These are phyloP conservation scores for Atkinsonella hypoxylon DNA, from an alignment of 2,329 filamentous ascomycete genomes.

Conservation along the genomic window DNA sequence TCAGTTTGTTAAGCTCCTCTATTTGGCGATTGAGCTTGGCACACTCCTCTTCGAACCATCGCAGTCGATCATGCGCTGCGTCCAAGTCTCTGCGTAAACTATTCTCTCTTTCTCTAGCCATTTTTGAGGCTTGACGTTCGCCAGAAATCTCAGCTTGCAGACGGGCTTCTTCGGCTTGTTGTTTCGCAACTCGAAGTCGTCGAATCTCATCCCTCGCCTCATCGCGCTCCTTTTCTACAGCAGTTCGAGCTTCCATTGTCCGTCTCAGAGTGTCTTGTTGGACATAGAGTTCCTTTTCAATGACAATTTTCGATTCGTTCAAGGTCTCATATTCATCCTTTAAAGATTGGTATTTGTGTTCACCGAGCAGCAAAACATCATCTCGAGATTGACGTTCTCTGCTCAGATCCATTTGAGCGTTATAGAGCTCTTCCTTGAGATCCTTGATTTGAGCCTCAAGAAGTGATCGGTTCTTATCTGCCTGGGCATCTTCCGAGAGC, in stretches of 20 bases:
- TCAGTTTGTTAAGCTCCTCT: slow-evolving; percentile 74
- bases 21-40: slow-evolving; percentile 66
- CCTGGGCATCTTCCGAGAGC: slow-evolving; percentile 80
- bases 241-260: slow-evolving; percentile 67
- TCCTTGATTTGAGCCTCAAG: slow-evolving; percentile 80
- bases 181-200: slow-evolving; percentile 68
- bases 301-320: slow-evolving; percentile 91
- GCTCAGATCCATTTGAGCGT: slow-evolving; percentile 78
- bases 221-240: slow-evolving; percentile 78
- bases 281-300: slow-evolving; percentile 94
- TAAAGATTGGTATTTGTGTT: slow-evolving; percentile 74
- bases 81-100: slow-evolving; percentile 71
- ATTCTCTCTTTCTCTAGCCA: slow-evolving; percentile 69
- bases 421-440: slow-evolving; percentile 74
- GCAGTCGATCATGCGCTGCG: slow-evolving; percentile 61
- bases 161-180: slow-evolving; percentile 75
- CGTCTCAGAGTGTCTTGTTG: slow-evolving; percentile 86
- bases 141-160: slow-evolving; percentile 69
- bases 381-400: slow-evolving; percentile 87
- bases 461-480: slow-evolving; percentile 66
- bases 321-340: slow-evolving; percentile 76
- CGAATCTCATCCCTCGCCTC: slow-evolving; percentile 81
- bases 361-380: slow-evolving; percentile 80
- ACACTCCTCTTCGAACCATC: slow-evolving; percentile 71
- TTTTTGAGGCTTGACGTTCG: slow-evolving; percentile 64